Evolutionary conservation across 2,329 filamentous ascomycete genomes (phyloP).

Genomic region (Sarocladium kiliense): DNA sequence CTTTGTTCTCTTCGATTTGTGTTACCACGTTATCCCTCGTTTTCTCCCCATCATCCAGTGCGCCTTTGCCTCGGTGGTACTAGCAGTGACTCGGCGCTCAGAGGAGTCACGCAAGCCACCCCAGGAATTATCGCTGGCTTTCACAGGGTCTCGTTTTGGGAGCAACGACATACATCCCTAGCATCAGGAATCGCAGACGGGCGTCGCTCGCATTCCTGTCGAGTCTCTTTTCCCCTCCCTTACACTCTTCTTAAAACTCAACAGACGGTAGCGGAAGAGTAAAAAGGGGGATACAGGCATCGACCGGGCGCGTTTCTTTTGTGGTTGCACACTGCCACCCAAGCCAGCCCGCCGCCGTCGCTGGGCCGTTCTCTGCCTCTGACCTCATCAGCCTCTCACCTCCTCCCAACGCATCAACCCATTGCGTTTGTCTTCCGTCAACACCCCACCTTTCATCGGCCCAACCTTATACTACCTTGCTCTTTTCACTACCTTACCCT

Average conservation of each 20-base stretch:
- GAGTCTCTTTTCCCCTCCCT: neutral
- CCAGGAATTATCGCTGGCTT: neutral
- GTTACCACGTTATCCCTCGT: neutral
- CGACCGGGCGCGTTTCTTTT: conserved; percentile 2
- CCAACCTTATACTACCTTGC: conserved; percentile 19
- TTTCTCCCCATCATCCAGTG: neutral
- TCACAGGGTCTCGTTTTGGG: neutral
- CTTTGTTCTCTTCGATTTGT: neutral
- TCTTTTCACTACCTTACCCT: conserved; percentile 18
- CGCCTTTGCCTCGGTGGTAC: neutral
- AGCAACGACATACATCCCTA: neutral
- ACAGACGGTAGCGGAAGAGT: neutral
- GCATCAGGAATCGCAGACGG: neutral
- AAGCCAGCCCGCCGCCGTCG: neutral
- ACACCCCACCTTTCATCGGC: conserved; percentile 16
- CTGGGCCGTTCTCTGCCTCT: conserved; percentile 9
- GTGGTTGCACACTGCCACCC: conserved; percentile 6
- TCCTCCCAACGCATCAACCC: conserved; percentile 9
- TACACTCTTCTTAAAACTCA: neutral
- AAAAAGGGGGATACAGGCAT: neutral
- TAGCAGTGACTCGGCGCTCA: neutral
- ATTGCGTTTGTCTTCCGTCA: conserved; percentile 8
- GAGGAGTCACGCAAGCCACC: neutral
- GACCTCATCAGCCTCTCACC: conserved; percentile 14
- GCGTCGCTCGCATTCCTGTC: conserved; percentile 5